Evolutionary conservation across 2,329 filamentous ascomycete genomes (phyloP), one percentile per base, ranked within the genome.

Genomic region (Colletotrichum abscissum): DNA sequence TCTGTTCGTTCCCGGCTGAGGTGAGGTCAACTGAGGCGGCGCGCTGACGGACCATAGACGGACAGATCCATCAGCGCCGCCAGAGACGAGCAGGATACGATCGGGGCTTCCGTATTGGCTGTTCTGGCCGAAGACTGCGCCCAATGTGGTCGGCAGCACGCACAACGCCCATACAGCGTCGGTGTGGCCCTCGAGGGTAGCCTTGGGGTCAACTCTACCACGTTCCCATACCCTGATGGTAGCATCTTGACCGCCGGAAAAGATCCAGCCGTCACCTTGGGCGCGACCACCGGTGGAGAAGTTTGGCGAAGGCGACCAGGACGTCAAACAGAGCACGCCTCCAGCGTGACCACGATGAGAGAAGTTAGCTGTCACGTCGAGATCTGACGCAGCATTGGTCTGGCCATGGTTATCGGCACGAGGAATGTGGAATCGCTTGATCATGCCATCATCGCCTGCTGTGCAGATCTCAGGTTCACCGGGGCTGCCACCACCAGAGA

Each of bases 401-500:
- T 82, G 84, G 7, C 83, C 76, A 83, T 90, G 80, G 77, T 86
- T 82, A 69, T 93, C 93, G 76, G 95, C 93, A 55, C 94, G 92
- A 11, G 97, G 97, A 73, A 99, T 95, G 78, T 97, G 95, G 92
- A 97, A 99, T 65, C 97, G 91, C 83, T 99, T 99, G 81, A 99
- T 94, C 78, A 96, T 93, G 70, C 96, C 96, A 81, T 99, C 97
- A 78, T 99, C 97, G 69, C 96, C 95, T 63, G 94, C 95, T 3
- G 96, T 99, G 83, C 96, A 98, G 67, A 99, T 96, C 82, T 99
- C 97, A 1, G 97, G 97, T 80, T 99, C 97, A 4, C 94, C 95
- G 4, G 95, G 95, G 79, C 95, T 98, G 74, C 97, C 97, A 55
- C 97, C 97, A 28, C 97, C 97, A 1, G 95, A 98, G 84, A 99